Conservation (phyloP, 495 filamentous ascomycete genomes). For the Glutinoglossum americanum region DNA sequence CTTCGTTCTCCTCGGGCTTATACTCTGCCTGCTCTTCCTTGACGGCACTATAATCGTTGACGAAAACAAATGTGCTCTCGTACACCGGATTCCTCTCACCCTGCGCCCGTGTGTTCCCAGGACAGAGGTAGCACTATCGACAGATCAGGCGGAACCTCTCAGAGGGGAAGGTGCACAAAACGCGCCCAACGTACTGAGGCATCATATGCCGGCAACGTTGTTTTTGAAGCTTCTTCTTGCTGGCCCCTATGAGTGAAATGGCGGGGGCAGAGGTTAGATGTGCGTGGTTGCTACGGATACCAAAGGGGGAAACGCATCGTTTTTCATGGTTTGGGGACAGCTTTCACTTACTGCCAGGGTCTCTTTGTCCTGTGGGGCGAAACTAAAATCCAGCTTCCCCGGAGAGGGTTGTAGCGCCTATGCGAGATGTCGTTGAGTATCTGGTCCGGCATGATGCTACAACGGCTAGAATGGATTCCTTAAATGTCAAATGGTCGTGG, state of each 20-base stretch:
- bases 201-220: constrained; percentile 59
- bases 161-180: neutral
- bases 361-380: constrained; percentile 91
- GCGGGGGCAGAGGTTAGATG: neutral
- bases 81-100: constrained; percentile 81
- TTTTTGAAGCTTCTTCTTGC: constrained; percentile 64
- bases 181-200: constrained; percentile 30
- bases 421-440: constrained; percentile 96
- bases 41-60: constrained; percentile 94
- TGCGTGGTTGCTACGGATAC: neutral
- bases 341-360: constrained; percentile 90
- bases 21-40: constrained; percentile 76
- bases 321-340: no score
- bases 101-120: constrained; percentile 76
- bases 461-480: neutral
- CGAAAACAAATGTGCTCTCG: constrained; percentile 72
- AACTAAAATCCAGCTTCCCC: constrained; percentile 76
- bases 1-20: constrained; percentile 25
- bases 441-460: constrained; percentile 29
- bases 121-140: constrained; percentile 75
- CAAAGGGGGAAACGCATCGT: neutral
- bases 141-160: neutral
- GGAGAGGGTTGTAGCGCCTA: constrained; percentile 77
- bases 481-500: neutral
- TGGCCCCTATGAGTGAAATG: constrained; percentile 40